phyloP scores from a whole-genome alignment of 768 basidiomycete genomes.

The Naganishia randhawae region DNA sequence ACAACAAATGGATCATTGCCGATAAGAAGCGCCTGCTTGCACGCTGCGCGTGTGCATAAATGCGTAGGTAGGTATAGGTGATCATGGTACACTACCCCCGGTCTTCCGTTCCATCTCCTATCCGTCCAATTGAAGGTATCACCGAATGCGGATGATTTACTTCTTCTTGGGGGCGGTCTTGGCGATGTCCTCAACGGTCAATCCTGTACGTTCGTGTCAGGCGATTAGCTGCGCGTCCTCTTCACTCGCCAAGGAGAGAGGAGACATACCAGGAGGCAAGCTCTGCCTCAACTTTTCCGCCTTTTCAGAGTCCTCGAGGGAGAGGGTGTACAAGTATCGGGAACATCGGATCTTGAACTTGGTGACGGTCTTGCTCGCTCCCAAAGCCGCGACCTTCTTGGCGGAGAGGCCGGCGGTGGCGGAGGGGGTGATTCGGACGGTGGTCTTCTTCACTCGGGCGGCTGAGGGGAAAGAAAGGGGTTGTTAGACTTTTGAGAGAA shows the following conservation, averaged over 20 bases:
- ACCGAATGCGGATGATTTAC: constrained; percentile 33
- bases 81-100: no score
- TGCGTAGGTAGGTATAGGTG: no score
- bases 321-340: constrained; percentile 80
- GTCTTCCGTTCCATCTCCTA: no score
- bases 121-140: not conserved
- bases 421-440: constrained; percentile 35
- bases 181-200: constrained; percentile 37
- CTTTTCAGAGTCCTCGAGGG: constrained; percentile 92
- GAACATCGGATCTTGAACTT: constrained; percentile 99
- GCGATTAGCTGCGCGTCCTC: no score
- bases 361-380: constrained; percentile 54
- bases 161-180: constrained; percentile 49
- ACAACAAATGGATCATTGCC: no score
- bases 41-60: no score
- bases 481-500: constrained; percentile 17
- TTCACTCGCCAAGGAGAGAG: not conserved
- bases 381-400: constrained; percentile 41
- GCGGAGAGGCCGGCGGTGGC: constrained; percentile 34
- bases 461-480: constrained; percentile 56
- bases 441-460: constrained; percentile 94
- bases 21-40: no score
- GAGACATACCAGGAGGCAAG: constrained; percentile 76
- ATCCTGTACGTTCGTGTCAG: constrained; percentile 9
- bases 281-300: constrained; percentile 95